Evolutionary conservation across 2,329 filamentous ascomycete genomes (phyloP), one percentile per base, ranked within the genome.

Genomic region (Bipolaris gigantea): DNA sequence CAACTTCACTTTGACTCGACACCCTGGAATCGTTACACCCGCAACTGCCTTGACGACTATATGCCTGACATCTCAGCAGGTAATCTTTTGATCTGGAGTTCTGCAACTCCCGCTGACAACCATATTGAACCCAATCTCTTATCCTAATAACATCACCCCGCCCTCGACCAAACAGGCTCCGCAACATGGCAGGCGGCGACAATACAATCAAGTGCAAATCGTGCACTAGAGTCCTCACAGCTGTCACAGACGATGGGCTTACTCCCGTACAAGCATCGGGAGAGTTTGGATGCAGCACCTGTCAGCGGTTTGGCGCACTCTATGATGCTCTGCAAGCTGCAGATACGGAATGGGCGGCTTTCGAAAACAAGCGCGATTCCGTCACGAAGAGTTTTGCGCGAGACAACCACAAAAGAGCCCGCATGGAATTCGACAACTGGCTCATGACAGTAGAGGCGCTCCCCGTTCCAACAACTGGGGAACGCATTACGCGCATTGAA

Each of bases 391-490:
- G 50, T 18, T 39, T 53, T 19, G 65, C 64, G 16, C 51, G 64
- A 5, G 48, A 56, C 4, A 58, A 56, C 4, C 33, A 56, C 35
- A 62, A 53, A 16, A 51, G 23, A 27, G 57, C 61, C 13, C 62
- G 60, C 16, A 60, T 62, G 49, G 56, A 56, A 3, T 59, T 69
- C 30, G 62, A 64, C 15, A 73, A 73, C 41, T 68, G 65, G 42
- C 39, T 72, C 30, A 54, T 69, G 19, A 42, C 44, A 16, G 55
- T 67, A 10, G 64, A 71, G 49, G 55, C 51, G 13, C 40, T 42
- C n/a, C 23, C 9, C 30, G 18, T 23, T 30, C 23, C 27, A 38
- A 38, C 27, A 18, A 42, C n/a, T 33, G 34, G 38, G 36, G 46
- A 41, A 9, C 49, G 39, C 43, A 25, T 9, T 36, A 55, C 21